Base-by-base conservation (phyloP, 2,329 filamentous ascomycete species). In the Xylariaceae sp. region DNA sequence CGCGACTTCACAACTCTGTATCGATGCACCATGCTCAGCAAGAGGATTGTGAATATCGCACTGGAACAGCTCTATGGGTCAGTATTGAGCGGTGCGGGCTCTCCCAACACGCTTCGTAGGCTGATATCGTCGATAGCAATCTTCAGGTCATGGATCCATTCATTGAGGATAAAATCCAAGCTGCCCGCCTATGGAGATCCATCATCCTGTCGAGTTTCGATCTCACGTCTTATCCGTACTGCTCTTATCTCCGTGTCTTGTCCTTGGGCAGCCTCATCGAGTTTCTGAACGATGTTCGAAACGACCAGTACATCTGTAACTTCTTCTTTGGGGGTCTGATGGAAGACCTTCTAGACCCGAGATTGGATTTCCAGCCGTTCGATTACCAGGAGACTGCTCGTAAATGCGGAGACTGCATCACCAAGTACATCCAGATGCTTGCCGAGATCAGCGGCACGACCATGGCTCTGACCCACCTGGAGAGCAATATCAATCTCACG, bases 181-280 rank as follows among this genome's bases (percentile, higher is more conserved):
- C 84, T 81, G 82, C 84, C 1, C 78, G 82, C 5, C 72, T 89
- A 53, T 91, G 88, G 88, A 81, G 82, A 54, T 86, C 86, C 1
- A 82, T 90, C 64, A 82, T 88, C 59, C 75, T 85, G 6, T 90
- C 88, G 7, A 84, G 84, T 59, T 73, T 87, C 49, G 82, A 80
- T 23, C 73, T 76, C 63, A 89, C 88, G 0, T 74, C 83, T 15
- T 87, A 85, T 62, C 87, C 87, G 0, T 92, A 92, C 69, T 88
- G 83, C 66, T 78, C 82, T 44, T 89, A 88, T 72, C 82, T 90
- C 57, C 83, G 81, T 58, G 77, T 79, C 30, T 76, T 91, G 44
- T 83, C 87, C 64, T 78, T 90, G 8, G 77, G 83, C 56, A 83
- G 87, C 67, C 76, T 90, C 1, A 73, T 76, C 9, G 74, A 83